A percentile compares a stretch with the other conserved stretches of the same genome.
These are phyloP conservation scores for Pichia phayaonensis DNA, from an alignment of 805 yeast genomes.

Conservation along the genomic window DNA sequence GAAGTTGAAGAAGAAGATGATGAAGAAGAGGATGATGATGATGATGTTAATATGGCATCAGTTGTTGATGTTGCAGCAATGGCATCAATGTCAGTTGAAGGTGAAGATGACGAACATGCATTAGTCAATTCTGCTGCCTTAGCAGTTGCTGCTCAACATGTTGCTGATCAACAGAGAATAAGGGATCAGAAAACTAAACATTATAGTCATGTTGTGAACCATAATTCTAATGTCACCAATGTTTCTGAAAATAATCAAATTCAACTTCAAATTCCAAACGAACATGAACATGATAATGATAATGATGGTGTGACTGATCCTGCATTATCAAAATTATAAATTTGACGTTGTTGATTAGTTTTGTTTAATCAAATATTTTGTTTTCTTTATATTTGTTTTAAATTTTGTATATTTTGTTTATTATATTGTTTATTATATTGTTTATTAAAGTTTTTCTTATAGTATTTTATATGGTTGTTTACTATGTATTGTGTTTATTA, in stretches of 20 bases:
- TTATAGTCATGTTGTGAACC: not conserved
- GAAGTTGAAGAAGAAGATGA: slow-evolving; percentile 3
- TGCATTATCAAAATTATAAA: slow-evolving; percentile 10
- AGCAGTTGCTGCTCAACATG: slow-evolving; percentile 13
- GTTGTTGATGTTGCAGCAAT: slow-evolving; percentile 13
- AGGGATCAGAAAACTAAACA: slow-evolving; percentile 4
- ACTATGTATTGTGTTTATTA: not conserved
- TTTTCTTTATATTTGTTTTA: not conserved
- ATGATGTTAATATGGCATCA: slow-evolving; percentile 9
- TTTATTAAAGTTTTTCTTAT: not conserved
- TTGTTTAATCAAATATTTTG: no score
- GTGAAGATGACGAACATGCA: slow-evolving; percentile 10
- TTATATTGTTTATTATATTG: not conserved
- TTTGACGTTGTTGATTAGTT: no score
- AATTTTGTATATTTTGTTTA: not conserved
- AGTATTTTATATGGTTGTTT: not conserved
- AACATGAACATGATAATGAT: not conserved
- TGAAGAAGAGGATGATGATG: slow-evolving; percentile 7
- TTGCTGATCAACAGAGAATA: slow-evolving; percentile 11
- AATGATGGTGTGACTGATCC: slow-evolving; percentile 14
- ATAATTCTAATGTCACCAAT: not conserved
- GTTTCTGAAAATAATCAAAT: not conserved
- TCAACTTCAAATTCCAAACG: not conserved
- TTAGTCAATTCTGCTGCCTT: slow-evolving; percentile 13
- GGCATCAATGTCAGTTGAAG: slow-evolving; percentile 12